Conservation (phyloP, 2,329 filamentous ascomycete genomes). For the Apiospora kogelbergensis region DNA sequence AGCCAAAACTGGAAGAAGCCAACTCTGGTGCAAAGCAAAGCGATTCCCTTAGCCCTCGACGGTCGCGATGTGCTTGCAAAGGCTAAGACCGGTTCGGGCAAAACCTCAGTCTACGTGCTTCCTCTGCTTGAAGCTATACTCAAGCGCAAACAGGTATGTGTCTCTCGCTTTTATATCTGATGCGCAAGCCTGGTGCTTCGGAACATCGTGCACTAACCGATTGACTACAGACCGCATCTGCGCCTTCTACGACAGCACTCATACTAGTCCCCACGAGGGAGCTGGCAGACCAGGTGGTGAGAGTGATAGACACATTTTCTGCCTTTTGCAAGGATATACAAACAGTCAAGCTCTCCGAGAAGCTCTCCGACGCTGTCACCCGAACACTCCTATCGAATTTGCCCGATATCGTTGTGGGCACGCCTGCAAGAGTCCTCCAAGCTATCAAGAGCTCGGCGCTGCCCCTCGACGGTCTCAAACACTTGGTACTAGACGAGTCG, state of each 20-base stretch:
- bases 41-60: constrained; percentile 83
- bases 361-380: constrained; percentile 86
- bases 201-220: neutral
- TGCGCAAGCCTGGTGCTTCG: neutral
- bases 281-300: constrained; percentile 87
- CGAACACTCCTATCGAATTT: constrained; percentile 80
- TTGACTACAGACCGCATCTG: constrained; percentile 44
- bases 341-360: constrained; percentile 84
- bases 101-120: constrained; percentile 93
- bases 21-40: constrained; percentile 83
- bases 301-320: constrained; percentile 73
- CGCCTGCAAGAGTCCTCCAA: constrained; percentile 78
- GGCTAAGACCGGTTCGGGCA: constrained; percentile 93
- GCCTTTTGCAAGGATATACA: constrained; percentile 84
- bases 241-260: constrained; percentile 67
- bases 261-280: constrained; percentile 94
- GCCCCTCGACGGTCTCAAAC: constrained; percentile 67
- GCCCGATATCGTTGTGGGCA: constrained; percentile 89
- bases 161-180: neutral
- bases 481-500: constrained; percentile 90
- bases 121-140: constrained; percentile 85
- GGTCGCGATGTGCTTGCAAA: constrained; percentile 90
- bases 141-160: constrained; percentile 67
- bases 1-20: constrained; percentile 82
- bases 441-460: constrained; percentile 75